Conservation (phyloP, 2,329 filamentous ascomycete genomes). For the Byssothecium circinans region DNA sequence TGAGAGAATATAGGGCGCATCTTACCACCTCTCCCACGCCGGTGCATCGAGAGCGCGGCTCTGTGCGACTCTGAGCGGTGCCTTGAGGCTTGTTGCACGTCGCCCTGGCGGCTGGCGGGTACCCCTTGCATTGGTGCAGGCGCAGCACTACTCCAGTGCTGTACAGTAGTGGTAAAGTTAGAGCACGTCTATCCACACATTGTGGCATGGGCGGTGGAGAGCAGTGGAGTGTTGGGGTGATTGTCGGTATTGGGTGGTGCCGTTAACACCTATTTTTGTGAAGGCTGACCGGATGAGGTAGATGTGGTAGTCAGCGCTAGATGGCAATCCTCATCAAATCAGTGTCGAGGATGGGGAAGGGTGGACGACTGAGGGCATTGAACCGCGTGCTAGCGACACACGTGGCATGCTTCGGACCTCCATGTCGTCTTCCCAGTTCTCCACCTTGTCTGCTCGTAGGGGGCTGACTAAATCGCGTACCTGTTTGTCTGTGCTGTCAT, state of each 20-base stretch:
- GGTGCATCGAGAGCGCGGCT: too few species aligned
- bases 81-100: too few species aligned
- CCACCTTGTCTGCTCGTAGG: not conserved
- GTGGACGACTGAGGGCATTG: not conserved
- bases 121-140: too few species aligned
- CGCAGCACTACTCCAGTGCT: too few species aligned
- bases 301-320: constrained; percentile 11
- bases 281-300: not conserved
- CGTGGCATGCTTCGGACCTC: too few species aligned
- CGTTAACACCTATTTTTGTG: constrained; percentile 7
- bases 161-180: too few species aligned
- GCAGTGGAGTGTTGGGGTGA: not conserved
- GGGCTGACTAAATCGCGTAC: constrained; percentile 9
- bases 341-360: not conserved
- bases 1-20: not conserved
- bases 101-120: too few species aligned
- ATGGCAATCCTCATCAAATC: constrained; percentile 1
- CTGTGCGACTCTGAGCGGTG: not conserved
- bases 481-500: constrained; percentile 4
- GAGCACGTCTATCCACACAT: too few species aligned
- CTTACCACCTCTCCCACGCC: not conserved
- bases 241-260: not conserved
- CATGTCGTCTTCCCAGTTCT: not conserved
- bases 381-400: not conserved
- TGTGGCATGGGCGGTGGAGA: not conserved